These are phyloP conservation scores for Margaritispora aquatica DNA, from an alignment of 495 filamentous ascomycete genomes.

Conservation along the genomic window DNA sequence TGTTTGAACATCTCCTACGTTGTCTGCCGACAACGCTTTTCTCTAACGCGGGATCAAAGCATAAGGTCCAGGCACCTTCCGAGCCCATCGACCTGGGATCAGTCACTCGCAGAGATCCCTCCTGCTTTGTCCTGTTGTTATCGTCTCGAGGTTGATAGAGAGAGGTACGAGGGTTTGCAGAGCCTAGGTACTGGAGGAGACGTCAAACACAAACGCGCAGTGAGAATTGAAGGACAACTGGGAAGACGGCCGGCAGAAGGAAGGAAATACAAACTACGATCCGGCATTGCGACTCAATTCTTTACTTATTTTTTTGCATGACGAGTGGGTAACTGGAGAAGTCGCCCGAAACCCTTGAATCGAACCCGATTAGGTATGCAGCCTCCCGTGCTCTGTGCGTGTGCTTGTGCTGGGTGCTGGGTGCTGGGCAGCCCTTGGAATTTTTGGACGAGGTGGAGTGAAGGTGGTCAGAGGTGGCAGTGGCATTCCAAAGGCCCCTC, in stretches of 20 bases:
- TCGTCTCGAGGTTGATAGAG: neutral
- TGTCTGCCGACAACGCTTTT: neutral
- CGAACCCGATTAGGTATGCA: constrained; percentile 20
- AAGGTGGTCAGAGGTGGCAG: too few species aligned
- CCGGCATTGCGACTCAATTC: constrained; percentile 14
- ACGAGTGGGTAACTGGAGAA: constrained; percentile 10
- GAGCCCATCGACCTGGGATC: neutral
- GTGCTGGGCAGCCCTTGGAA: too few species aligned
- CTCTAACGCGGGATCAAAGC: constrained; percentile 1
- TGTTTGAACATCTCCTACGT: neutral
- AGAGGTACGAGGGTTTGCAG: too few species aligned
- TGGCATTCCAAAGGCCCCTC: constrained; percentile 18
- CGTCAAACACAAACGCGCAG: neutral
- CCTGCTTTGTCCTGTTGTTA: neutral
- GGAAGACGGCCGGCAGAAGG: constrained; percentile 6
- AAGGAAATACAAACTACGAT: neutral
- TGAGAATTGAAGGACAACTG: neutral
- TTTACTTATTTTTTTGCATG: constrained; percentile 5
- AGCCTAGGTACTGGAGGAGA: neutral
- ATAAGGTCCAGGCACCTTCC: constrained; percentile 11
- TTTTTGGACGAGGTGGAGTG: too few species aligned
- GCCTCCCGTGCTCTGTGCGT: constrained; percentile 6
- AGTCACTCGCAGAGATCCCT: neutral
- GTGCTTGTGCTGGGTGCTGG: neutral
- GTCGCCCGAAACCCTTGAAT: constrained; percentile 20